Base-by-base conservation (phyloP, 2,329 filamentous ascomycete genomes). In the Stagonosporopsis chrysanthemi region DNA sequence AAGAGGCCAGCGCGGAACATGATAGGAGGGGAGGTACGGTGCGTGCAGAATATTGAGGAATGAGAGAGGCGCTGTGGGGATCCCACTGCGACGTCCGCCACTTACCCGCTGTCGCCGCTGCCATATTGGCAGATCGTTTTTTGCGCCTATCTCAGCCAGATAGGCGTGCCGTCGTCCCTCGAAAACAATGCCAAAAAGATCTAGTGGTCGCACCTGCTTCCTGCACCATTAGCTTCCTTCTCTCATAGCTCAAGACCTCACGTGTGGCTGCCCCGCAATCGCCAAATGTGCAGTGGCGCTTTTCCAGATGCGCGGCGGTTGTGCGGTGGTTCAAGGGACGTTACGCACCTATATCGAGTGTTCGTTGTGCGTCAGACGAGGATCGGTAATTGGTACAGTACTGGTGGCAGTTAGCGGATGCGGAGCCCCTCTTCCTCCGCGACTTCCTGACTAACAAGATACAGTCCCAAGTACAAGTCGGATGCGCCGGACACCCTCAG, bases 21-120 rank as follows among this genome's bases (percentile, higher is more conserved):
- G 56, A 52, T 55, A 58, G 56, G 38, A 41, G 56, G 58, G 52
- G 38, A 62, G 50, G 65, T 53, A 54, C 44, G 52, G 38, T 48
- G 48, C 55, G 50, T 60, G 60, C 60, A 58, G 38, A 66, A 66
- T 65, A 63, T 58, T 58, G 56, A 65, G 62, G 63, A 36, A 58
- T 53, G 42, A 53, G 63, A 59, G 63, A 60, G 53, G 58, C 65
- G 61, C 58, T 55, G 61, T 63, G 64, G 65, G 42, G 44, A 61
- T 40, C 39, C 62, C 65, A 64, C 65, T 56, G 64, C 60, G 47
- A 59, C 54, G 46, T 56, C 63, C 61, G 45, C 51, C 65, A 75
- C 75, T 72, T 71, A 77, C 75, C 74, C 68, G 74, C 75, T 71
- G 75, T 76, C 64, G 73, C 72, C 65, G 74, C 74, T 74, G 74